These are phyloP conservation scores for Naganishia vaughanmartiniae DNA, from an alignment of 768 basidiomycete genomes.

Conservation along the genomic window DNA sequence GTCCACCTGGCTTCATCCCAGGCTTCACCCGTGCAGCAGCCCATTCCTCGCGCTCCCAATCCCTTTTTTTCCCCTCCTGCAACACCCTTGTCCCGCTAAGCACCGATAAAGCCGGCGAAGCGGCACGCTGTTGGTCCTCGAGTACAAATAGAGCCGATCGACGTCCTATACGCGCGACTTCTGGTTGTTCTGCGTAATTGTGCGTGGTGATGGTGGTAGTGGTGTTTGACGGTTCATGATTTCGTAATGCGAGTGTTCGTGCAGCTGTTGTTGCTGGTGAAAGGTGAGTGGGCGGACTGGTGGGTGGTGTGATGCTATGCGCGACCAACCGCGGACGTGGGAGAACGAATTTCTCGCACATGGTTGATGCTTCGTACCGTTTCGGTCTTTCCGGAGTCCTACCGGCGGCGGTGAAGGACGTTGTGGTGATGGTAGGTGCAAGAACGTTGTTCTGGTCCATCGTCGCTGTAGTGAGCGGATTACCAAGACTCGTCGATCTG, in stretches of 20 bases:
- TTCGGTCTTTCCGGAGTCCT: neutral
- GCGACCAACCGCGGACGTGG: conserved; percentile 32
- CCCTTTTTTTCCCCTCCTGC: conserved; percentile 14
- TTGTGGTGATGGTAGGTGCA: too few relatives aligned
- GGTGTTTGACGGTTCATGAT: too few relatives aligned
- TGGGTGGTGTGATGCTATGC: conserved; percentile 28
- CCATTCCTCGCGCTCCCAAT: conserved; percentile 29
- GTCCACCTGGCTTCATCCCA: too few relatives aligned
- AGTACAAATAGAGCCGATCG: neutral
- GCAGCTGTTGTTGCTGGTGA: neutral
- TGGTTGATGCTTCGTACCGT: conserved; percentile 22
- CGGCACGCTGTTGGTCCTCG: neutral
- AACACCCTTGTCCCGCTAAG: conserved; percentile 13
- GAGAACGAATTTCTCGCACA: conserved; percentile 29
- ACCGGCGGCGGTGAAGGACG: neutral
- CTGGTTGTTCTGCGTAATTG: neutral
- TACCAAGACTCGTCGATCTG: conserved; percentile 7
- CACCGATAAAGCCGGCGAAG: neutral
- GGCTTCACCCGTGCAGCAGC: too few relatives aligned
- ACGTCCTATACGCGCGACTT: conserved; percentile 4
- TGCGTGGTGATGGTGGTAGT: neutral
- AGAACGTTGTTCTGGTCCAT: too few relatives aligned
- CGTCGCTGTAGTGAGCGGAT: too few relatives aligned
- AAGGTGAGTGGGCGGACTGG: conserved; percentile 8
- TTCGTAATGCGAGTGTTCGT: too few relatives aligned